Conservation (phyloP, 805 yeast genomes). For the Yamadazyma takamatsuzukensis region DNA sequence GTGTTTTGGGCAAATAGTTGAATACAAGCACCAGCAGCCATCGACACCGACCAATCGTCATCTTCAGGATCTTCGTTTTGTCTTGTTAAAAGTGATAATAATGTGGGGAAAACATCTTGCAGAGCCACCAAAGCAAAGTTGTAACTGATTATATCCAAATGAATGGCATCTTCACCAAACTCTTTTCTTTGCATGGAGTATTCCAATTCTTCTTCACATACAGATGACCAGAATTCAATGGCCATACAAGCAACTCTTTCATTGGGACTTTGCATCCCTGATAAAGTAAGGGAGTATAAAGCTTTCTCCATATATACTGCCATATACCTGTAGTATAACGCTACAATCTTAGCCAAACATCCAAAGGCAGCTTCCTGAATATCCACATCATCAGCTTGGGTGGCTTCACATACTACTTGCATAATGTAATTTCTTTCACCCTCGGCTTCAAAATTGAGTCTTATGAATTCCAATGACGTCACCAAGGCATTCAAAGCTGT, state of each 20-base stretch:
- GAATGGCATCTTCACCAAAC: conserved; percentile 24
- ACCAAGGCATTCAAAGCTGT: conserved; percentile 92
- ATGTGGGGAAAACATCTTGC: conserved; percentile 81
- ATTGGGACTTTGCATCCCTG: conserved; percentile 83
- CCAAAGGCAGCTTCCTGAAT: conserved; percentile 95
- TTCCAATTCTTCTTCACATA: conserved; percentile 95
- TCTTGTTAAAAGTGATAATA: conserved; percentile 72
- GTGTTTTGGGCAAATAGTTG: conserved; percentile 91
- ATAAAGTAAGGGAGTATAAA: conserved; percentile 79
- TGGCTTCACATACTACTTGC: conserved; percentile 99
- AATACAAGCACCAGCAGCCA: conserved; percentile 98
- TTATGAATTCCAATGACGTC: conserved; percentile 85
- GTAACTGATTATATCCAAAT: conserved; percentile 48
- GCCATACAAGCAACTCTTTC: conserved; percentile 96
- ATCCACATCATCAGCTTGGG: conserved; percentile 81
- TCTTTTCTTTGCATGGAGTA: conserved; percentile 67
- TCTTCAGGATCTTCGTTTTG: conserved; percentile 93
- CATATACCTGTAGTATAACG: conserved; percentile 85
- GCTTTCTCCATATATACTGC: conserved; percentile 97
- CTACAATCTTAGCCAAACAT: conserved; percentile 89
- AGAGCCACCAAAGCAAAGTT: conserved; percentile 86
- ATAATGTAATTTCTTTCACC: conserved; percentile 95
- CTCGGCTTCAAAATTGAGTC: conserved; percentile 82
- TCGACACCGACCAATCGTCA: conserved; percentile 95
- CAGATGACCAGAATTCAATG: conserved; percentile 98